Percentiles rank a stretch among this genome's conserved stretches.
phyloP scores from a whole-genome alignment of 2,329 filamentous ascomycete genomes.

The Aspergillus sergii region DNA sequence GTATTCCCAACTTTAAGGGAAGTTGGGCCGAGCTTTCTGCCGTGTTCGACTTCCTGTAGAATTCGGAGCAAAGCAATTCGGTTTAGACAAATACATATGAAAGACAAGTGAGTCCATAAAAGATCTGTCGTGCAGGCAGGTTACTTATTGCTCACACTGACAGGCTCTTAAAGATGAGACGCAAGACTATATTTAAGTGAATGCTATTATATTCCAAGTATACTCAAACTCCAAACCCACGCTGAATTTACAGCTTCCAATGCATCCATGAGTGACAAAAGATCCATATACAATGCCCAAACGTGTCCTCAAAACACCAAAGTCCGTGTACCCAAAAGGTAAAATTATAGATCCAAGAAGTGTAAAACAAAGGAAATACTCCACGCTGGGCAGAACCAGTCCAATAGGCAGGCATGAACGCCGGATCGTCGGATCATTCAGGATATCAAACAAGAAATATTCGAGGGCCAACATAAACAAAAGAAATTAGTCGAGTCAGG shows the following conservation, averaged over 20 bases:
- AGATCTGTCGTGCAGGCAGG: not conserved
- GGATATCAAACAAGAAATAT: conserved; percentile 26
- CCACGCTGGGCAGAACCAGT: conserved; percentile 7
- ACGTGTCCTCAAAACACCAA: conserved; percentile 18
- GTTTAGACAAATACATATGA: too few relatives aligned
- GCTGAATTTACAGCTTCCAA: conserved; percentile 10
- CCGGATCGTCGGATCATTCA: conserved; percentile 29
- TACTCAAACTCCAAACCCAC: conserved; percentile 5
- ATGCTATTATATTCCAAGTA: conserved; percentile 10
- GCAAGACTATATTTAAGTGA: not conserved
- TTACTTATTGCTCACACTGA: not conserved
- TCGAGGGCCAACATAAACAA: conserved; percentile 22
- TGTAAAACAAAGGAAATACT: conserved; percentile 19
- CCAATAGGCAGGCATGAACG: conserved; percentile 14
- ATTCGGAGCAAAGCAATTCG: too few relatives aligned
- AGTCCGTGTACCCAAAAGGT: conserved; percentile 11
- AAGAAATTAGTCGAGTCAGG: conserved; percentile 28
- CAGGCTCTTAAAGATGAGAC: not conserved
- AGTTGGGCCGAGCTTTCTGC: too few relatives aligned
- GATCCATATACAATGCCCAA: conserved; percentile 21
- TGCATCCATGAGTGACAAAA: conserved; percentile 8
- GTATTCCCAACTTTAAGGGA: too few relatives aligned
- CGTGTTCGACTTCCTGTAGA: too few relatives aligned
- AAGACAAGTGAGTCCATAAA: too few relatives aligned
- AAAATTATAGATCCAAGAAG: conserved; percentile 16